A percentile compares a stretch with the other conserved stretches of the same genome.
Conservation (phyloP, 495 filamentous ascomycete species). For the Aspergillus hancockii region DNA sequence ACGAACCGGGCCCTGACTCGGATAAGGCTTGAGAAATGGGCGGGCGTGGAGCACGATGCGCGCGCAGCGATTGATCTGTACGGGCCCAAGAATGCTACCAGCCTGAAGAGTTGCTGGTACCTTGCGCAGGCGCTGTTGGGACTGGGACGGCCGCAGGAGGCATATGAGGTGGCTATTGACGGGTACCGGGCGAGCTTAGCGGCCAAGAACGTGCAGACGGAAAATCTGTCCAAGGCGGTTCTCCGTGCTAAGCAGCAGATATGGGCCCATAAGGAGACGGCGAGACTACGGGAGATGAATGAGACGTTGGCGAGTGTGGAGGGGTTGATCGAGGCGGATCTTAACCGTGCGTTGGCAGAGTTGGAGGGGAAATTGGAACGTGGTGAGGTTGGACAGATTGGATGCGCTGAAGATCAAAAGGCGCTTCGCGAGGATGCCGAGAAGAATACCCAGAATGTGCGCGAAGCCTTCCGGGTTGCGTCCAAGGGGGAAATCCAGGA, state of each 20-base stretch:
- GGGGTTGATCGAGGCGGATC: constrained; percentile 48
- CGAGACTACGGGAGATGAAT: constrained; percentile 48
- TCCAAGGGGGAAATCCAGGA: constrained; percentile 61
- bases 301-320: constrained; percentile 50
- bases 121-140: constrained; percentile 81
- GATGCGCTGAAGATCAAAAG: constrained; percentile 42
- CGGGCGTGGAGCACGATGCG: constrained; percentile 81
- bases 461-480: constrained; percentile 47
- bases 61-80: constrained; percentile 67
- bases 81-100: constrained; percentile 45
- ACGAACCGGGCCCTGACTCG: constrained; percentile 91
- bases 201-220: constrained; percentile 59
- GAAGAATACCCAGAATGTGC: constrained; percentile 51
- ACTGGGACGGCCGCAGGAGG: constrained; percentile 72
- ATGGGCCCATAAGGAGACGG: constrained; percentile 49
- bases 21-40: constrained; percentile 67
- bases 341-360: constrained; percentile 57
- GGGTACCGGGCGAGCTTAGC: constrained; percentile 73
- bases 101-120: constrained; percentile 81
- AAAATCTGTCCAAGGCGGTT: constrained; percentile 65
- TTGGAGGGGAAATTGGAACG: constrained; percentile 43
- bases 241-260: constrained; percentile 75
- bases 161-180: constrained; percentile 65
- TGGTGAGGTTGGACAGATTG: constrained; percentile 49
- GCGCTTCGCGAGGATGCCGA: constrained; percentile 48